Evolutionary conservation across 1,139 yeast genomes (phyloP).

Genomic region (Hanseniaspora gamundiae): DNA sequence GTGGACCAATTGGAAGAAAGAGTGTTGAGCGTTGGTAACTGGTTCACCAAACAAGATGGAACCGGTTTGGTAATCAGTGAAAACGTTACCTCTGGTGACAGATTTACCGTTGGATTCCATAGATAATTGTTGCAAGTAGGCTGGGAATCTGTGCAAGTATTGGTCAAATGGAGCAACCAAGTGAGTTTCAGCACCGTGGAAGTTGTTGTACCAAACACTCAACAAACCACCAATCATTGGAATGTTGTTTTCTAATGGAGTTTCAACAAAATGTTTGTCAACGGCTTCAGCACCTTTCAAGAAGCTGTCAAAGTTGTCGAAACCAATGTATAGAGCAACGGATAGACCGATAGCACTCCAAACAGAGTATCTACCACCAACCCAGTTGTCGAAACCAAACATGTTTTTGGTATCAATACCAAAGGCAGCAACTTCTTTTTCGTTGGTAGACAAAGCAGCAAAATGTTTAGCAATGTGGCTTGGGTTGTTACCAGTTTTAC

Average conservation of each 20-base stretch:
- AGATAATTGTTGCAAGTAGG: constrained; percentile 93
- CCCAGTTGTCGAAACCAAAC: constrained; percentile 99
- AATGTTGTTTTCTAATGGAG: constrained; percentile 84
- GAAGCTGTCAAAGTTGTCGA: constrained; percentile 80
- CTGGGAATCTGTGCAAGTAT: constrained; percentile 97
- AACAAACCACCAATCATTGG: constrained; percentile 88
- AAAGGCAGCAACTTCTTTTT: constrained; percentile 77
- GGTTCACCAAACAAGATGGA: constrained; percentile 96
- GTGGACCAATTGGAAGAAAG: constrained; percentile 97
- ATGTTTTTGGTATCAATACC: constrained; percentile 96
- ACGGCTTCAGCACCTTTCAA: constrained; percentile 96
- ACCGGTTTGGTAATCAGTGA: constrained; percentile 92
- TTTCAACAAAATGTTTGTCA: constrained; percentile 73
- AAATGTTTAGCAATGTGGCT: constrained; percentile 88
- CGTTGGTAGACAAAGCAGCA: constrained; percentile 92
- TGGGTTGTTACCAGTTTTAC: constrained; percentile 47
- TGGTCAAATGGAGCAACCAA: constrained; percentile 97
- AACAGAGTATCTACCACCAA: constrained; percentile 98
- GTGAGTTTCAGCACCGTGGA: constrained; percentile 95
- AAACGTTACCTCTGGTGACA: constrained; percentile 82
- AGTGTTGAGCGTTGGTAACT: constrained; percentile 97
- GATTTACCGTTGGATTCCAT: constrained; percentile 99
- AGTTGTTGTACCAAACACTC: constrained; percentile 96
- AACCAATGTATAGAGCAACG: constrained; percentile 89
- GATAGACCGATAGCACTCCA: constrained; percentile 98